A percentile compares a stretch with the other conserved stretches of the same genome.
These are phyloP conservation scores for Colletotrichum agaves DNA, from an alignment of 2,329 filamentous ascomycete genomes.

Conservation along the genomic window DNA sequence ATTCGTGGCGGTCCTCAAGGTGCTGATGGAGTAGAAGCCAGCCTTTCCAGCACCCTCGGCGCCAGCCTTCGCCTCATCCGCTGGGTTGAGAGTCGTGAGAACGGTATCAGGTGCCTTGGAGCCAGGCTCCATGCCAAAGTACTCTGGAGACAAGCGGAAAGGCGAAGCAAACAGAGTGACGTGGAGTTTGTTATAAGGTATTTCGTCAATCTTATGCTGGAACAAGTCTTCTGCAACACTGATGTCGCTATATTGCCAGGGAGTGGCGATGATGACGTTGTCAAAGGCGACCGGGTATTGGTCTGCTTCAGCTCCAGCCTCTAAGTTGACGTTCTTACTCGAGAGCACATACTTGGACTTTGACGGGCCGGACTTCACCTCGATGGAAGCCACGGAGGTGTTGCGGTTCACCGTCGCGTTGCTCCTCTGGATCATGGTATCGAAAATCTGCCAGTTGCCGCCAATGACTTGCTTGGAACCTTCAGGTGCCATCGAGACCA, in stretches of 20 bases:
- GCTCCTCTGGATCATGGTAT: constrained; percentile 77
- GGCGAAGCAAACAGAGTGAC: constrained; percentile 90
- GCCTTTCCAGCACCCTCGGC: constrained; percentile 73
- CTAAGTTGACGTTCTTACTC: constrained; percentile 44
- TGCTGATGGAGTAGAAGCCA: constrained; percentile 88
- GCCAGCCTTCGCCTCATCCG: constrained; percentile 62
- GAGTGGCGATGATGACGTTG: constrained; percentile 83
- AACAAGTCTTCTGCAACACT: constrained; percentile 71
- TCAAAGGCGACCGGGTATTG: constrained; percentile 72
- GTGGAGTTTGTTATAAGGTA: constrained; percentile 89
- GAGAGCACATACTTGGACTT: constrained; percentile 60
- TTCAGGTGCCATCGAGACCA: constrained; percentile 91
- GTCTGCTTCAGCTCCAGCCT: constrained; percentile 42
- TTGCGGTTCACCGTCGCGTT: constrained; percentile 71
- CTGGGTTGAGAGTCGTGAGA: constrained; percentile 80
- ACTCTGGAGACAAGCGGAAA: constrained; percentile 73
- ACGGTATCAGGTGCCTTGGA: constrained; percentile 75
- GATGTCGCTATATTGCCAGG: constrained; percentile 84
- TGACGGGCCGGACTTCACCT: constrained; percentile 52
- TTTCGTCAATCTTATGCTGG: constrained; percentile 75
- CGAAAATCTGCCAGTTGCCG: constrained; percentile 96
- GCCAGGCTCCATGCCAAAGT: constrained; percentile 74
- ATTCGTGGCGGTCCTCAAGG: constrained; percentile 72
- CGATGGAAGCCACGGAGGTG: constrained; percentile 73
- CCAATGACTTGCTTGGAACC: constrained; percentile 82